Percentiles rank a stretch among this genome's conserved stretches.
Evolutionary conservation across 495 filamentous ascomycete genomes (phyloP).

Genomic region (Aspergillus conjunctus): DNA sequence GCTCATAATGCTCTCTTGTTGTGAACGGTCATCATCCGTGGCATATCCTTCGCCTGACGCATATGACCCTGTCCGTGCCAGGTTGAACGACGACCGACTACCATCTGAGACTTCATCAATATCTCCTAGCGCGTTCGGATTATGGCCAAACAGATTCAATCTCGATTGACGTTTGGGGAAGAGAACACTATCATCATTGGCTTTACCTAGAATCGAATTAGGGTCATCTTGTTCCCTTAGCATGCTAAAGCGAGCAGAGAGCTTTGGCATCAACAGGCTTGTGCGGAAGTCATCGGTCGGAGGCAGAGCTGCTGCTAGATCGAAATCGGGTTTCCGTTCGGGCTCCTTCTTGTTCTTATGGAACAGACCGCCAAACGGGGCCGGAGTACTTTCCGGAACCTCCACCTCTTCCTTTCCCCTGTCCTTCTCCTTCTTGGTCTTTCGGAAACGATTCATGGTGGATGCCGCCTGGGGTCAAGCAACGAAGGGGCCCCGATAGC

Average conservation of each 20-base stretch:
- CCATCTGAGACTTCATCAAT: conserved; percentile 86
- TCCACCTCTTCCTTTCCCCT: conserved; percentile 55
- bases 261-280: conserved; percentile 90
- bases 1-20: conserved; percentile 75
- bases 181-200: conserved; percentile 90
- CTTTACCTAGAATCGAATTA: conserved; percentile 82
- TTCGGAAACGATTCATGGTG: conserved; percentile 75
- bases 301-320: conserved; percentile 74
- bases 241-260: conserved; percentile 97
- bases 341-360: conserved; percentile 47
- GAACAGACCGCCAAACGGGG: conserved; percentile 19
- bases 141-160: conserved; percentile 57
- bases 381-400: conserved; percentile 36
- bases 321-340: conserved; percentile 65
- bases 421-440: conserved; percentile 60
- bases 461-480: not conserved
- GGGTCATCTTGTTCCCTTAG: conserved; percentile 91
- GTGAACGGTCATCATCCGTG: conserved; percentile 67
- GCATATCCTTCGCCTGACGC: conserved; percentile 59
- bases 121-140: conserved; percentile 64
- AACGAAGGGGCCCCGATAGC: not conserved
- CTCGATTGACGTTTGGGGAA: conserved; percentile 78
- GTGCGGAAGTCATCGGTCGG: conserved; percentile 92
- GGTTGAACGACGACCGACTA: conserved; percentile 59
- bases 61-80: conserved; percentile 53